These are phyloP conservation scores for Basipetospora sp. DNA, from an alignment of 2,329 filamentous ascomycete species.

Conservation along the genomic window DNA sequence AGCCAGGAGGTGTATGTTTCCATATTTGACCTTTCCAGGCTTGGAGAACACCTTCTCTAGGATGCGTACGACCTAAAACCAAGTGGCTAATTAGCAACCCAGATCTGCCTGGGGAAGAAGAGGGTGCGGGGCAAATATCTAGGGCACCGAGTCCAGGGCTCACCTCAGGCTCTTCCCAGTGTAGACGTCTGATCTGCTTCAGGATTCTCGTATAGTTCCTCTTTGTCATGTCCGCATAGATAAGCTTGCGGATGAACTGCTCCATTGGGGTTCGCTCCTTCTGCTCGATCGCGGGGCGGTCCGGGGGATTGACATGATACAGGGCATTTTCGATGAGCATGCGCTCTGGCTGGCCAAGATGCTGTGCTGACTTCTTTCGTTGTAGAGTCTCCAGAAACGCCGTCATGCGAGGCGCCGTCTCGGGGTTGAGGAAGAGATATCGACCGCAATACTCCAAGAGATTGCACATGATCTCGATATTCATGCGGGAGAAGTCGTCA, in stretches of 20 bases:
- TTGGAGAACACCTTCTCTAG: conserved; percentile 89
- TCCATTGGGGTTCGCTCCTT: conserved; percentile 92
- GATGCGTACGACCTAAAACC: conserved; percentile 48
- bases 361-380: conserved; percentile 88
- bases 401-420: conserved; percentile 82
- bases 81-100: no score
- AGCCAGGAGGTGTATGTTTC: conserved; percentile 84
- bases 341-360: conserved; percentile 86
- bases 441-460: conserved; percentile 91
- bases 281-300: conserved; percentile 84
- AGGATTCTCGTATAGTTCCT: conserved; percentile 85
- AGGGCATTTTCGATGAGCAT: conserved; percentile 98
- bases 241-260: conserved; percentile 77
- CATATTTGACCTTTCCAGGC: conserved; percentile 92
- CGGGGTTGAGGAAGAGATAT: conserved; percentile 80
- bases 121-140: neutral
- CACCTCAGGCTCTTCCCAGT: conserved; percentile 89
- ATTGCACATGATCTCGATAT: conserved; percentile 96
- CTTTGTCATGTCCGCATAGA: conserved; percentile 89
- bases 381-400: conserved; percentile 90
- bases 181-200: conserved; percentile 85
- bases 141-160: no score
- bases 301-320: conserved; percentile 93
- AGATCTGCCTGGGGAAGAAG: no score
- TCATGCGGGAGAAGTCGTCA: conserved; percentile 96